Evolutionary conservation across 1,284 basidiomycete species (phyloP).

Genomic region (Prillingera fragicola): DNA sequence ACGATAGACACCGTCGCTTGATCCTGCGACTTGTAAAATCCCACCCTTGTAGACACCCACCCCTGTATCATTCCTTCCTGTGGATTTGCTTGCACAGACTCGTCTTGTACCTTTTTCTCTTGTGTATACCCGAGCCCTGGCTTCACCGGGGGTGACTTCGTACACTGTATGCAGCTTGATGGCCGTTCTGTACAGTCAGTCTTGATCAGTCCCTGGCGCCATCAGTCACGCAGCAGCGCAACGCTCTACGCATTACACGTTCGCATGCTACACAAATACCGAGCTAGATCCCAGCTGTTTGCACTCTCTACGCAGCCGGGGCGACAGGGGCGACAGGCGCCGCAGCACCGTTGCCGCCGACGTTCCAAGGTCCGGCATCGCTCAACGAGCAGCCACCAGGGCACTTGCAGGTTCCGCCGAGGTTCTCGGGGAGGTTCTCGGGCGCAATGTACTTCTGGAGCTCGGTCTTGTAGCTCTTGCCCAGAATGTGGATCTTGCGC

Average conservation of each 20-base stretch:
- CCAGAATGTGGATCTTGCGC: constrained; percentile 81
- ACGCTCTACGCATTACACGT: not conserved
- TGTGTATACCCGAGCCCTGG: no score
- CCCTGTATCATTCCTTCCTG: no score
- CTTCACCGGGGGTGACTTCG: no score
- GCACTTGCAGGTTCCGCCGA: constrained; percentile 81
- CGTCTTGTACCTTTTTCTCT: no score
- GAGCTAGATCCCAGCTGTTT: not conserved
- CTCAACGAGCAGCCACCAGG: constrained; percentile 75
- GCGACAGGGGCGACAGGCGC: not conserved
- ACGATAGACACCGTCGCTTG: no score
- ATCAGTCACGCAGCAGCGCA: no score
- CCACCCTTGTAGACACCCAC: no score
- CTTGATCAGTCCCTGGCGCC: no score
- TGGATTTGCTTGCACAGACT: no score
- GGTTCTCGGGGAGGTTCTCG: constrained; percentile 75
- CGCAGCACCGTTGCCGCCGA: constrained; percentile 1
- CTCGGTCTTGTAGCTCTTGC: constrained; percentile 58
- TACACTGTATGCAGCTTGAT: no score
- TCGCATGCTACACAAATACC: not conserved
- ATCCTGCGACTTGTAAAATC: no score
- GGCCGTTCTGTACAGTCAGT: no score
- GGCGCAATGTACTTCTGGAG: constrained; percentile 72
- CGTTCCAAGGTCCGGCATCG: constrained; percentile 91
- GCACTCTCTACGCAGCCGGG: not conserved